Evolutionary conservation across 108 stramenopile genomes (phyloP).

Genomic region (Cyclostephanos tholiformis): DNA sequence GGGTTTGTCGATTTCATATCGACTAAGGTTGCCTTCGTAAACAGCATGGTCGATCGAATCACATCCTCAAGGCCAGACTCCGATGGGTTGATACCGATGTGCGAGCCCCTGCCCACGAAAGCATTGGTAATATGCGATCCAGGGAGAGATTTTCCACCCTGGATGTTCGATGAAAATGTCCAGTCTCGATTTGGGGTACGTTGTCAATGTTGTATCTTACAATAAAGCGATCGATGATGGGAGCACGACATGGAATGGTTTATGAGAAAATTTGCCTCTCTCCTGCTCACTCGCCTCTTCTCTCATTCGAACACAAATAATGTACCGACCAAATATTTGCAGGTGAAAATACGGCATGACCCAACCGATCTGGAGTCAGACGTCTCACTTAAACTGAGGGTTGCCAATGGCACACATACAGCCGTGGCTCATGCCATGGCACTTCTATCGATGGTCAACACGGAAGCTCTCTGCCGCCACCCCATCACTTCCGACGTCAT

Average conservation of each 20-base stretch:
- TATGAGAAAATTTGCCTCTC: neutral
- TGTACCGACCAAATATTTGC: no score
- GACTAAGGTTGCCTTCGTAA: constrained; percentile 69
- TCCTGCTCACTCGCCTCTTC: neutral
- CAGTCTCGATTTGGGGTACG: constrained; percentile 38
- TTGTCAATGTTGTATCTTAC: neutral
- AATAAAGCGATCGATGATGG: neutral
- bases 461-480: constrained; percentile 29
- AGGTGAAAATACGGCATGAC: constrained; percentile 50
- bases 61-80: constrained; percentile 68
- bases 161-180: constrained; percentile 31
- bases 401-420: constrained; percentile 93
- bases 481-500: constrained; percentile 23
- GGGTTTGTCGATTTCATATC: constrained; percentile 51
- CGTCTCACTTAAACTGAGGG: constrained; percentile 81
- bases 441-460: constrained; percentile 54
- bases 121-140: constrained; percentile 84
- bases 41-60: constrained; percentile 93
- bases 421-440: constrained; percentile 87
- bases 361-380: constrained; percentile 64
- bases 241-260: neutral
- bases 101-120: constrained; percentile 83
- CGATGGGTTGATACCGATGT: constrained; percentile 66
- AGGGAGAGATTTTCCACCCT: constrained; percentile 46
- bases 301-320: neutral